Percentiles rank a stretch among this genome's conserved stretches.
These are phyloP conservation scores for Verticillium zaregamsianum DNA, from an alignment of 2,329 filamentous ascomycete genomes.

Conservation along the genomic window DNA sequence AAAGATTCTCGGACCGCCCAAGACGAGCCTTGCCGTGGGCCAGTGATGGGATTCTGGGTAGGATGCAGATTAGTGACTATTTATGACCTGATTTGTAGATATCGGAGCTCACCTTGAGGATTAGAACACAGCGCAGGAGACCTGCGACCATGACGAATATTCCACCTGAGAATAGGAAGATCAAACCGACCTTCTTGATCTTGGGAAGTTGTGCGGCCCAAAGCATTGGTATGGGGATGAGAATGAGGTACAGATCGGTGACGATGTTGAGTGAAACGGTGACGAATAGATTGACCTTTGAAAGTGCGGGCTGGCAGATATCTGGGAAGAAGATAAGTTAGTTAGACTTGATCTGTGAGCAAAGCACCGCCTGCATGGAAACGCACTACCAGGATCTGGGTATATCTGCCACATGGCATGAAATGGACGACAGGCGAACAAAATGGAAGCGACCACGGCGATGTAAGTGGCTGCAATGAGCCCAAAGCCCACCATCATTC, in stretches of 20 bases:
- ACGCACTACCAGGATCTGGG: conserved; percentile 45
- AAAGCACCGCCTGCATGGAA: too few species aligned
- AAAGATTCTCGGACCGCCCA: conserved; percentile 34
- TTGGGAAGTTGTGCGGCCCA: conserved; percentile 20
- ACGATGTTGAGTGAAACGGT: conserved; percentile 25
- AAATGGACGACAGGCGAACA: conserved; percentile 43
- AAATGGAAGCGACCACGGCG: conserved; percentile 38
- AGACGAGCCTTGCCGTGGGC: conserved; percentile 4
- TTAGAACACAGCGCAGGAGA: conserved; percentile 26
- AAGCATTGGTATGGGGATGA: conserved; percentile 25
- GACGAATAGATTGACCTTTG: conserved; percentile 18
- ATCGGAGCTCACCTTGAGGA: conserved; percentile 15
- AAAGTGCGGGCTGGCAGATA: conserved; percentile 17
- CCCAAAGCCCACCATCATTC: conserved; percentile 36
- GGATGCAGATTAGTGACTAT: neutral
- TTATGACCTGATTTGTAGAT: conserved; percentile 1
- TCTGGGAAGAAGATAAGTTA: neutral
- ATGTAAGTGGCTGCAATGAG: conserved; percentile 40
- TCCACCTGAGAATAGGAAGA: conserved; percentile 33
- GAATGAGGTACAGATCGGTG: conserved; percentile 22
- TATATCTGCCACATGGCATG: conserved; percentile 48
- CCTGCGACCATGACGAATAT: conserved; percentile 36
- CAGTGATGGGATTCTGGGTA: conserved; percentile 8
- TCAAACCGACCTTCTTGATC: conserved; percentile 28
- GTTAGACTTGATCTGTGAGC: too few species aligned